Conservation (phyloP, 495 filamentous ascomycete species). For the Darksidea phi region DNA sequence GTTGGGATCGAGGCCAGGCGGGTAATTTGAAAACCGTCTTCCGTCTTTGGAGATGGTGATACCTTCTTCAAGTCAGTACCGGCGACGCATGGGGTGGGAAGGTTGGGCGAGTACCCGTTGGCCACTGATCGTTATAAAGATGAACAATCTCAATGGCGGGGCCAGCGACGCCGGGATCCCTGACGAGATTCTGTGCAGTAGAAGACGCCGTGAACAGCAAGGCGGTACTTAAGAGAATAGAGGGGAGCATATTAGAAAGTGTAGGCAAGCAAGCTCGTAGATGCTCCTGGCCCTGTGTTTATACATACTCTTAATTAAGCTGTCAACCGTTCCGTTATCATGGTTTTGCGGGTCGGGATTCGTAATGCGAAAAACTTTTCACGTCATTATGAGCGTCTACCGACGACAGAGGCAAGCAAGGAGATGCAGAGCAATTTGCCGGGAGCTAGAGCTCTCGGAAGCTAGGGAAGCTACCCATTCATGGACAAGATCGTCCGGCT, state of each 20-base stretch:
- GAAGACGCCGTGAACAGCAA: neutral
- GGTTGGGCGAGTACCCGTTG: constrained; percentile 36
- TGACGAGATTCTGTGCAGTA: neutral
- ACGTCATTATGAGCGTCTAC: neutral
- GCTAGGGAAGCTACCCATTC: neutral
- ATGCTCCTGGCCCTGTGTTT: too few species aligned
- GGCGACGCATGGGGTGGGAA: neutral
- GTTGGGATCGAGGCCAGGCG: constrained; percentile 45
- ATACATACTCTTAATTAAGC: too few species aligned
- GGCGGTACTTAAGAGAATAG: too few species aligned
- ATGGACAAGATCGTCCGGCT: too few species aligned
- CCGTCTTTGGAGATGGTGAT: constrained; percentile 49
- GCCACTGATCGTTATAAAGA: constrained; percentile 43
- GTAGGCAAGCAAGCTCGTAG: too few species aligned
- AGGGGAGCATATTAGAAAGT: too few species aligned
- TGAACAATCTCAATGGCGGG: constrained; percentile 34
- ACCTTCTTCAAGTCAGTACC: neutral
- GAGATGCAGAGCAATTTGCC: neutral
- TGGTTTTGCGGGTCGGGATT: too few species aligned
- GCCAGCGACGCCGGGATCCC: neutral
- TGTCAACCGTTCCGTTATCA: too few species aligned
- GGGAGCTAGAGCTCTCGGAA: neutral
- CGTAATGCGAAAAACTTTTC: too few species aligned
- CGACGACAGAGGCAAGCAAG: neutral
- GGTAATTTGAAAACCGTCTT: constrained; percentile 51